Base-by-base conservation (phyloP, 2,329 filamentous ascomycete genomes). In the Rasamsonia emersonii region DNA sequence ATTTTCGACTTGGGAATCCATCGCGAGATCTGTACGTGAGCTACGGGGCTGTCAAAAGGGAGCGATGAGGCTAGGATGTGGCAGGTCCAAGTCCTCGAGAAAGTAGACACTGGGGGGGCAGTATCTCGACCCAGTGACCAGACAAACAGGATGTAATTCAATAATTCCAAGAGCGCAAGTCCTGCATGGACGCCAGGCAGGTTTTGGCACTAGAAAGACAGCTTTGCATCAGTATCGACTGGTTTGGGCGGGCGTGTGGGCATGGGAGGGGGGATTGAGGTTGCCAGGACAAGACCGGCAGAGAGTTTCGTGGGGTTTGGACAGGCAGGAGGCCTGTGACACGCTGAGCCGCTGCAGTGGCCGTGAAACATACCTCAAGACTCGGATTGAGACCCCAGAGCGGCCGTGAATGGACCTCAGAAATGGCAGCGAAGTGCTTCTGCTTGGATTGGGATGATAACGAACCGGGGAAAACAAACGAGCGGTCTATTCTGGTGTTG, bases 1-100 rank as follows among this genome's bases (percentile, higher is more conserved):
- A 64, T 82, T 93, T 71, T 89, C 79, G 67, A 81, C 84, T 63
- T 80, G 75, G 67, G 81, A 82, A 69, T 95, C 86, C 89, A 96
- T 96, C 63, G 64, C 73, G 75, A 61, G 54, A 53, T 36, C 35
- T 46, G 30, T 40, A 39, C 44, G 33, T 41, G 40, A 28, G 44
- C 26, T 31, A 30, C 46, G 41, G 46, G 43, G 43, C 33, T 36
- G 27, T 41, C 36, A 32, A 43, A 35, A 38, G 41, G 24, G 33
- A 47, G 39, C 28, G 41, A 41, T 43, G 45, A 50, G 47, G 39
- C 39, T 32, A 42, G 37, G 42, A 48, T 47, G 39, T 45, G 47
- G 41, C 44, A 36, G 46, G 44, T 46, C 50, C 46, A 46, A 47
- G 50, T 51, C 44, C 47, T 51, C 50, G 40, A 39, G 41, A 44